Base-by-base conservation (phyloP, 345 rosid genomes). In the Camelina laxa region DNA sequence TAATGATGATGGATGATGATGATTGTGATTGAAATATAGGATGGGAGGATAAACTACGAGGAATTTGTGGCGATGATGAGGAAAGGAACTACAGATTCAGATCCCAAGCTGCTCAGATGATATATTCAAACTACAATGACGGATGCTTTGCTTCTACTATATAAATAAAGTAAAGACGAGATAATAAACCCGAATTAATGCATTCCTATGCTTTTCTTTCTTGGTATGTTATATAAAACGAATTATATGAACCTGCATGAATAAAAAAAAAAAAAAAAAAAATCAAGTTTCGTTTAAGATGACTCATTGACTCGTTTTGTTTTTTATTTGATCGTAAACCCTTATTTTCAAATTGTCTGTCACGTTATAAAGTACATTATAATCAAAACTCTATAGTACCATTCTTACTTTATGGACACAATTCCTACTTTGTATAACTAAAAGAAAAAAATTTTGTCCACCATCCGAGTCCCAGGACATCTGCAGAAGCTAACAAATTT, bases 51-150 rank as follows among this genome's bases (percentile, higher is more conserved):
- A 82, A 88, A 87, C 60, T 86, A 88, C 5, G 87, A 87, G 27
- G 96, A 91, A 62, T 91, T 88, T 70, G 87, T 73, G 38, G 75
- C 89, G 11, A 91, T 88, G 94, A 91, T 88, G 93, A 88, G 79
- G 51, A 86, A 82, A 16, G 89, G 97, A 81, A 77, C 85, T 11
- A 84, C 73, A 19, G 85, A 86, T 21, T 33, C 72, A 30, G 78
- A 72, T 27, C 74, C 56, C 11, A 74, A 53, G 56, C 49, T 69
- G 73, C 48, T 71, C 20, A 70, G 68, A 71, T 71, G 73, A 77
- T 75, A 41, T 7, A 10, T 57, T 56, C 30, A 47, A 47, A 56
- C 55, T 56, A 35, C 24, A 33, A 27, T 16, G 3, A 27, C 7
- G 14, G 7, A 15, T 65, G 55, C 61, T 77, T 70, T 63, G 75